These are phyloP conservation scores for Xylaria acuta DNA, from an alignment of 495 filamentous ascomycete genomes.

Conservation along the genomic window DNA sequence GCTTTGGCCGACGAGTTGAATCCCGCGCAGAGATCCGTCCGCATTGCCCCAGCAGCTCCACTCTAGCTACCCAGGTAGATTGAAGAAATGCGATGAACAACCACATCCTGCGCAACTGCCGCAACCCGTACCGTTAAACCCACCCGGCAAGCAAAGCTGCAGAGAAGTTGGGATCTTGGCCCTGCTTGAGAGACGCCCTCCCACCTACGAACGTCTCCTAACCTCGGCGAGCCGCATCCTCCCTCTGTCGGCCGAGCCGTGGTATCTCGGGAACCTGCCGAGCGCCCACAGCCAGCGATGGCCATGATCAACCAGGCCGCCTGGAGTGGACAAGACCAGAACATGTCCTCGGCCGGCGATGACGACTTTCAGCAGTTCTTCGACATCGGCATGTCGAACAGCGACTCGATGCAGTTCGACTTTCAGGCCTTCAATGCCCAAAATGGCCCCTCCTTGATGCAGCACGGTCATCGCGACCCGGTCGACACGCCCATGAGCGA, in stretches of 20 bases:
- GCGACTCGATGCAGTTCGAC: conserved; percentile 56
- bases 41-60: conserved; percentile 14
- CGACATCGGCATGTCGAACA: conserved; percentile 57
- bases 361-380: conserved; percentile 65
- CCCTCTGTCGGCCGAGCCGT: conserved; percentile 4
- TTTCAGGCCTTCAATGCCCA: conserved; percentile 52
- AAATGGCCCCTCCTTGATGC: conserved; percentile 41
- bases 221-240: conserved; percentile 16
- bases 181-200: neutral
- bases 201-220: neutral
- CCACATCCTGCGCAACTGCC: conserved; percentile 7
- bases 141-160: neutral
- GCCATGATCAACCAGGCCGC: conserved; percentile 54
- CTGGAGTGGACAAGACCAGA: conserved; percentile 58
- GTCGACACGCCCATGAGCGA: conserved; percentile 60
- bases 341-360: conserved; percentile 50
- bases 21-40: neutral
- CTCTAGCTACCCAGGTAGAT: neutral
- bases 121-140: conserved; percentile 3
- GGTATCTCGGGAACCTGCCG: conserved; percentile 7
- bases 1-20: neutral
- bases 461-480: conserved; percentile 46
- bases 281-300: conserved; percentile 26
- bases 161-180: neutral
- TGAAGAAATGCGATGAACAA: conserved; percentile 15